These are phyloP conservation scores for Aspergillus bridgeri DNA, from an alignment of 495 filamentous ascomycete species.

Conservation along the genomic window DNA sequence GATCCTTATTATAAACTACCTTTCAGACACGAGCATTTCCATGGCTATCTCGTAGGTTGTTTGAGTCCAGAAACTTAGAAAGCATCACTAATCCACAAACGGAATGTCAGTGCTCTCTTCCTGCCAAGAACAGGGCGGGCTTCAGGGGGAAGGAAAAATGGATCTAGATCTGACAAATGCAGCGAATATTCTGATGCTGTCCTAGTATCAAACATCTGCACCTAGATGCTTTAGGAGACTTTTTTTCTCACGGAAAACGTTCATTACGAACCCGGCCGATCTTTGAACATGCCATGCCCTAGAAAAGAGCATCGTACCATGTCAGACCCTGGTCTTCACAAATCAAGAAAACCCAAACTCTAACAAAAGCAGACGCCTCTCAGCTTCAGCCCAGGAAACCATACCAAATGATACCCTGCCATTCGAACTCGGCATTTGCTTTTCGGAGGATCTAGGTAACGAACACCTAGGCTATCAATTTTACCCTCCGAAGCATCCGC, in stretches of 20 bases:
- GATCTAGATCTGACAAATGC: not conserved
- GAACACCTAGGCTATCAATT: not conserved
- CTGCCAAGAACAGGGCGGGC: too few relatives aligned
- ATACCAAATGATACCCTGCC: not conserved
- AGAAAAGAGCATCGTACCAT: not conserved
- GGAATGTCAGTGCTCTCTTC: too few relatives aligned
- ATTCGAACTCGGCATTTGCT: not conserved
- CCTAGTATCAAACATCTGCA: not conserved
- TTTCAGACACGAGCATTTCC: not conserved
- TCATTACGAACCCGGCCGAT: not conserved
- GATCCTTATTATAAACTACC: not conserved
- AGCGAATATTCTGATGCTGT: not conserved
- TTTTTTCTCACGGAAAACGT: not conserved
- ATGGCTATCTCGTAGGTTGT: not conserved
- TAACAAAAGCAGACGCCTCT: not conserved
- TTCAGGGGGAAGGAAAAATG: not conserved
- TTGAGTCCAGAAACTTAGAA: not conserved
- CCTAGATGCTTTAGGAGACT: not conserved
- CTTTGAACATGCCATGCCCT: not conserved
- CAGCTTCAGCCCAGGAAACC: not conserved
- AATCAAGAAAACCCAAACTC: not conserved
- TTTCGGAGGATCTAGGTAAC: not conserved
- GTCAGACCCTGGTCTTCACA: not conserved
- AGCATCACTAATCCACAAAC: not conserved
- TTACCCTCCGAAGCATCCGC: not conserved